A percentile compares a stretch with the other conserved stretches of the same genome.
These are phyloP conservation scores for Juncus inflexus DNA, from an alignment of 176 grass and related monocot genomes.

Conservation along the genomic window DNA sequence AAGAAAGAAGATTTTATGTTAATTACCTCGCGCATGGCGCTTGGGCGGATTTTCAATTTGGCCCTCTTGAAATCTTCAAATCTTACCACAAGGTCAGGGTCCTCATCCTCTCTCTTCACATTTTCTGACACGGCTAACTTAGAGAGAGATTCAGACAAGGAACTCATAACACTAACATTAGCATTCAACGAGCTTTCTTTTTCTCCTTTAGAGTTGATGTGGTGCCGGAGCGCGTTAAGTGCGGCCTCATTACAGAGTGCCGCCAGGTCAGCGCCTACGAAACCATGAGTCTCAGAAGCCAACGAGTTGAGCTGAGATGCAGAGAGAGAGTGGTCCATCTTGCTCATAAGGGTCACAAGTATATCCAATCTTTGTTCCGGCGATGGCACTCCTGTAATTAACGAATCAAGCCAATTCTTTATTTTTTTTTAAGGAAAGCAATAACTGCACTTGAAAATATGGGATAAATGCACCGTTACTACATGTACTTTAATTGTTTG, in stretches of 20 bases:
- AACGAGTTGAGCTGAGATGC: slow-evolving; percentile 40
- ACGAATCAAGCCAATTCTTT: slow-evolving; percentile 8
- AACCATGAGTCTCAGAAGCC: slow-evolving; percentile 71
- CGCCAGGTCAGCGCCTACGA: slow-evolving; percentile 93
- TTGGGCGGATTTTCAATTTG: slow-evolving; percentile 85
- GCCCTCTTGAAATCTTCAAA: slow-evolving; percentile 71
- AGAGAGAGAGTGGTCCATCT: slow-evolving; percentile 53
- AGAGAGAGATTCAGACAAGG: slow-evolving; percentile 51
- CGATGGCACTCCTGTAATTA: slow-evolving; percentile 73
- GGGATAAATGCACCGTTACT: too few species aligned
- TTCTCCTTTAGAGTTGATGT: slow-evolving; percentile 45
- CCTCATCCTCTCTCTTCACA: slow-evolving; percentile 26
- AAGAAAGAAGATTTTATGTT: neutral
- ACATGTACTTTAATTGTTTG: too few species aligned
- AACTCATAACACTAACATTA: slow-evolving; percentile 28
- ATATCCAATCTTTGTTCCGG: slow-evolving; percentile 76
- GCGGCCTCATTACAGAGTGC: slow-evolving; percentile 86
- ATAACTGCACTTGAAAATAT: too few species aligned
- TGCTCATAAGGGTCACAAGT: slow-evolving; percentile 51
- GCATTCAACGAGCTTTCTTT: neutral
- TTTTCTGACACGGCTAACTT: slow-evolving; percentile 46
- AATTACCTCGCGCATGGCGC: slow-evolving; percentile 95
- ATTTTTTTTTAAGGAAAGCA: neutral
- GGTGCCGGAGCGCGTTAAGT: slow-evolving; percentile 51
- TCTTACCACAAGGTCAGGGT: slow-evolving; percentile 37